Evolutionary conservation across 2,329 filamentous ascomycete species (phyloP), one percentile per base, ranked within the genome.

Genomic region (Fusarium beomiforme): DNA sequence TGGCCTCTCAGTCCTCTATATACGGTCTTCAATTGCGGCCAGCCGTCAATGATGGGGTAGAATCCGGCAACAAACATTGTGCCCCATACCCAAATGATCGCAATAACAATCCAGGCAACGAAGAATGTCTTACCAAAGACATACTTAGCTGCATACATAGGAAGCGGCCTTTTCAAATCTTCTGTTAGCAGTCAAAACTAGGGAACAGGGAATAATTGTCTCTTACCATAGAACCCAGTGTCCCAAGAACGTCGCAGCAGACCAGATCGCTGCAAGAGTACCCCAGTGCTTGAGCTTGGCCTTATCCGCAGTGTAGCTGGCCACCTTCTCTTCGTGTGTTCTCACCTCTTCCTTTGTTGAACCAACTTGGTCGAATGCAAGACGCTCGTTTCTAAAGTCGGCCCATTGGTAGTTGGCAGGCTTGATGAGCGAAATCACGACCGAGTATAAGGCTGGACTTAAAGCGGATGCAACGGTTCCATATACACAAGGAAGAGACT

Each of bases 141-240:
- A 59, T 87, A 87, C 12, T 82, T 81, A 1, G 84, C 81, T 0
- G 82, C 86, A 69, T 88, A 88, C 85, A 88, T 88, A 0, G 85
- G 85, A 46, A 88, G 77, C 1, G 86, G 86, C 79, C 85, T 58
- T n/a, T 8, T 9, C 24, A 1, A 0, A 3, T 7, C 16, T n/a
- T n/a, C 1, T 39, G 33, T 58, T 13, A 58, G 43, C 21, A 2
- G 1, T 23, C 1, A 5, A 0, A 6, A 13, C 21, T 1, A 13
- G 9, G n/a, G 11, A 26, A 5, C 8, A 4, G 12, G 3, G 9
- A 16, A 24, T 23, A 5, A 21, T 2, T 8, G 8, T 2, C 2
- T 21, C 26, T 53, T 53, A 58, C 55, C 55, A 88, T 5, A 88
- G 64, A 3, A 88, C 84, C 85, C 84, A 87, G 56, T 87, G 85